Evolutionary conservation across 352 stramenopile genomes (phyloP).

Genomic region (Phytophthora tentaculata): DNA sequence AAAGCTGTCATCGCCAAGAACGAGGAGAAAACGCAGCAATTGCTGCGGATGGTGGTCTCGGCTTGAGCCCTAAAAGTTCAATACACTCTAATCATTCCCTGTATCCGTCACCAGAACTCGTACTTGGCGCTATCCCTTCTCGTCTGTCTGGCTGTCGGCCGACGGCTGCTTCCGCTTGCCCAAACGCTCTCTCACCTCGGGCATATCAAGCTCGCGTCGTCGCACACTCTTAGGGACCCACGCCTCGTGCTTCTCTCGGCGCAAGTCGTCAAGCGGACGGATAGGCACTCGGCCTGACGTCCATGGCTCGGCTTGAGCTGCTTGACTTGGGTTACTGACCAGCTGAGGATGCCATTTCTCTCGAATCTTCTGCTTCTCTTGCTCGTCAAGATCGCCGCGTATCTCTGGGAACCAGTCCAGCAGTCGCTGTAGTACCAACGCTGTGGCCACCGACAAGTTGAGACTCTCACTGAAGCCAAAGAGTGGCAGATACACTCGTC

Average conservation of each 20-base stretch:
- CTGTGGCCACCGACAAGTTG: slow-evolving; percentile 93
- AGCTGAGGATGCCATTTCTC: slow-evolving; percentile 68
- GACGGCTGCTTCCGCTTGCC: slow-evolving; percentile 39
- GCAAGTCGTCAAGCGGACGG: slow-evolving; percentile 56
- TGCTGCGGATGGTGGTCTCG: slow-evolving; percentile 90
- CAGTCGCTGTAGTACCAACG: slow-evolving; percentile 91
- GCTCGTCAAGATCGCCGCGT: slow-evolving; percentile 56
- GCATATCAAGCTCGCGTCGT: slow-evolving; percentile 62
- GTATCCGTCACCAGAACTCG: no score
- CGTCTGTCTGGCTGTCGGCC: neutral
- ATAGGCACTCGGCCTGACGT: slow-evolving; percentile 46
- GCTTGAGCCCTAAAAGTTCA: slow-evolving; percentile 35
- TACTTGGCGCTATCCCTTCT: slow-evolving; percentile 2
- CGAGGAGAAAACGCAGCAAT: slow-evolving; percentile 91
- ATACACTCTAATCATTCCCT: no score
- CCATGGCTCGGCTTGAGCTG: slow-evolving; percentile 59
- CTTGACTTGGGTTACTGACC: slow-evolving; percentile 73
- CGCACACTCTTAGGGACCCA: slow-evolving; percentile 77
- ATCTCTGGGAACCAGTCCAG: slow-evolving; percentile 77
- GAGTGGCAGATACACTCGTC: slow-evolving; percentile 93
- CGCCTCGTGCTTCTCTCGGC: slow-evolving; percentile 63
- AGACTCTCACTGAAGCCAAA: slow-evolving; percentile 94
- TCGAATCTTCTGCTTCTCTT: slow-evolving; percentile 59
- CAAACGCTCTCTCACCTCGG: slow-evolving; percentile 63
- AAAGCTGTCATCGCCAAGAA: slow-evolving; percentile 94